Evolutionary conservation across 2,329 filamentous ascomycete species (phyloP), one percentile per base, ranked within the genome.

Genomic region (Ophiostoma montium): DNA sequence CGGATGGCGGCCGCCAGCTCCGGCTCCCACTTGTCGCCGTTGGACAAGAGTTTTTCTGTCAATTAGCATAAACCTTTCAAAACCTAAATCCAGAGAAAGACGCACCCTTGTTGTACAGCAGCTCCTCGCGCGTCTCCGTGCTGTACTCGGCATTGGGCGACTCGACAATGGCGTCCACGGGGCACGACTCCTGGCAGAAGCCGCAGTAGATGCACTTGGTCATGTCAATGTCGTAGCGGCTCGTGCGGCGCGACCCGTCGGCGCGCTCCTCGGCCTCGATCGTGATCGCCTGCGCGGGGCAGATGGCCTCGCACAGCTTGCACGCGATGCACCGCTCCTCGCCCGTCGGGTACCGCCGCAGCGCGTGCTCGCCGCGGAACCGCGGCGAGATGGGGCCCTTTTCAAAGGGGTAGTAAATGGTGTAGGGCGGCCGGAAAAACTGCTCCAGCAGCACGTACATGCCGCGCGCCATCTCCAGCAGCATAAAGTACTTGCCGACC

Each of bases 151-250:
- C 74, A 58, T 79, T 79, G 57, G 76, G 76, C 45, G 71, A 75
- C 66, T 79, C 76, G 50, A 80, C 76, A 57, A 78, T 98, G 52
- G 92, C 92, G 69, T 98, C 92, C 49, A 98, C 92, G 41, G 92
- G 92, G 71, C 92, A 98, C 57, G 86, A 94, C 74, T 98, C 92
- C 73, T 95, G 90, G 78, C 92, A 96, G 72, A 94, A 94, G 47
- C 92, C 92, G 67, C 92, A 96, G 80, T 96, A 98, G 69, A 98
- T 98, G 73, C 92, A 98, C 77, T 98, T 98, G 62, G 92, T 96
- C 92, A 98, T 98, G 70, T 98, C 92, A 64, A 98, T 95, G 66
- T 98, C 92, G 71, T 98, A 98, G 65, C 90, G 82, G 52, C 90
- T 95, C 47, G 92, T 98, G 64, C 92, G 81, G 68, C 92, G 82